phyloP scores from a whole-genome alignment of 306 rosid species.

The Neltuma alba region DNA sequence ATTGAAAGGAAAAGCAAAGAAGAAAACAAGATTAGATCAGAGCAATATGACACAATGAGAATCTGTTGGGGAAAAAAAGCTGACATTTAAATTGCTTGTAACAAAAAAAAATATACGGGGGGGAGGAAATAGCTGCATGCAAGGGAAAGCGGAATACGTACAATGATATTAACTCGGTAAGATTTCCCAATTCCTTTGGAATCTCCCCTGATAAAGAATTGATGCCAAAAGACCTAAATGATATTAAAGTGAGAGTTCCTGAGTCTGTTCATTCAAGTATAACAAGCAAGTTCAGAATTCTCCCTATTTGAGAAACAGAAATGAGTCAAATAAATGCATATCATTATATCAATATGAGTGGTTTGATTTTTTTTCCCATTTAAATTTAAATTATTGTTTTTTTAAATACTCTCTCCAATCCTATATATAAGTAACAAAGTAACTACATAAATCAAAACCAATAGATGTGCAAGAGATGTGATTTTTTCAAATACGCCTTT shows the following conservation, averaged over 20 bases:
- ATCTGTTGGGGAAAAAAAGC: neutral
- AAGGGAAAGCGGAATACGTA: conserved; percentile 37
- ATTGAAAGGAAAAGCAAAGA: neutral
- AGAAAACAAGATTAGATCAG: neutral
- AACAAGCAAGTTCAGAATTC: neutral
- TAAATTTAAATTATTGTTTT: too few relatives aligned
- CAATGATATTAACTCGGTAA: conserved; percentile 49
- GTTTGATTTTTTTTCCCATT: too few relatives aligned
- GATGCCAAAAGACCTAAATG: conserved; percentile 56
- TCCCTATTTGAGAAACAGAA: too few relatives aligned
- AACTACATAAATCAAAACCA: too few relatives aligned
- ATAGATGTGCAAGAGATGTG: too few relatives aligned
- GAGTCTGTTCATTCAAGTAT: neutral
- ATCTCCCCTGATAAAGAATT: conserved; percentile 76
- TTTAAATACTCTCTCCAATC: too few relatives aligned
- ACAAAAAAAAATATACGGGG: neutral
- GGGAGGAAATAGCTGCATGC: neutral
- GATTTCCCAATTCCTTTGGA: conserved; percentile 75
- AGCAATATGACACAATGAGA: neutral
- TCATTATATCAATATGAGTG: too few relatives aligned
- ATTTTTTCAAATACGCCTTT: too few relatives aligned
- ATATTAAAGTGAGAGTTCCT: neutral
- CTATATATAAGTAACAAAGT: too few relatives aligned
- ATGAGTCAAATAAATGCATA: too few relatives aligned
- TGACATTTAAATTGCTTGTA: neutral